phyloP scores from a whole-genome alignment of 805 yeast genomes.

The Metschnikowia colocasiae region DNA sequence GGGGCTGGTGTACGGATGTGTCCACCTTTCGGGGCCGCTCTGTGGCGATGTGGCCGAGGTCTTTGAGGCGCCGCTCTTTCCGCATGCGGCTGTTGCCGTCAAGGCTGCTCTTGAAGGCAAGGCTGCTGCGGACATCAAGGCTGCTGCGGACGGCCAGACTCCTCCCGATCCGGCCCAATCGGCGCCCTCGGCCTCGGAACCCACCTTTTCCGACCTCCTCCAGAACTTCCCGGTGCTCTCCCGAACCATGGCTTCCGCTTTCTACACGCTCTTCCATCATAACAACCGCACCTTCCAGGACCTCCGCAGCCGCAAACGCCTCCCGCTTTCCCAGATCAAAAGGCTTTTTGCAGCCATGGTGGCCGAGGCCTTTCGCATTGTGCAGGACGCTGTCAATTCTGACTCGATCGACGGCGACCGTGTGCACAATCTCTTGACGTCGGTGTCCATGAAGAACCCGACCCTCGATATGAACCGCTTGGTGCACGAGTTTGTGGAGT shows the following conservation, averaged over 20 bases:
- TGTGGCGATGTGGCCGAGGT: background rate
- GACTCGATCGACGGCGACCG: slow-evolving; percentile 35
- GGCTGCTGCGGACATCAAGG: too few relatives aligned
- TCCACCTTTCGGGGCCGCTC: slow-evolving; percentile 1
- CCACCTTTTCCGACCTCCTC: slow-evolving; percentile 32
- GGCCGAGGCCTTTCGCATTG: slow-evolving; percentile 32
- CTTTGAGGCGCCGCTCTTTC: background rate
- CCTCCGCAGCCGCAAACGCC: slow-evolving; percentile 27
- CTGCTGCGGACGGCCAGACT: too few relatives aligned
- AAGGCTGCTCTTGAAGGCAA: too few relatives aligned
- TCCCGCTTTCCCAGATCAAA: slow-evolving; percentile 24
- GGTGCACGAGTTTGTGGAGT: slow-evolving; percentile 69
- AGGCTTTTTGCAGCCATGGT: slow-evolving; percentile 32
- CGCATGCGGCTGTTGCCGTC: background rate
- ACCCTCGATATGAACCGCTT: slow-evolving; percentile 47
- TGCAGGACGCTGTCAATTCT: slow-evolving; percentile 37
- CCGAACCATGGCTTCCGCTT: slow-evolving; percentile 36
- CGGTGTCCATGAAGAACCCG: slow-evolving; percentile 33
- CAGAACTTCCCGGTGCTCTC: slow-evolving; percentile 39
- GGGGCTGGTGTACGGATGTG: slow-evolving; percentile 1
- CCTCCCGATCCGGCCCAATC: too few relatives aligned
- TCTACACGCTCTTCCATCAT: slow-evolving; percentile 39
- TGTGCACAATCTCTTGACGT: slow-evolving; percentile 28
- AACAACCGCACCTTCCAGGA: slow-evolving; percentile 32
- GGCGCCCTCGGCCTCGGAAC: too few relatives aligned